phyloP scores from a whole-genome alignment of 1,139 yeast species.

The Kurtzmaniella quercitrusa region DNA sequence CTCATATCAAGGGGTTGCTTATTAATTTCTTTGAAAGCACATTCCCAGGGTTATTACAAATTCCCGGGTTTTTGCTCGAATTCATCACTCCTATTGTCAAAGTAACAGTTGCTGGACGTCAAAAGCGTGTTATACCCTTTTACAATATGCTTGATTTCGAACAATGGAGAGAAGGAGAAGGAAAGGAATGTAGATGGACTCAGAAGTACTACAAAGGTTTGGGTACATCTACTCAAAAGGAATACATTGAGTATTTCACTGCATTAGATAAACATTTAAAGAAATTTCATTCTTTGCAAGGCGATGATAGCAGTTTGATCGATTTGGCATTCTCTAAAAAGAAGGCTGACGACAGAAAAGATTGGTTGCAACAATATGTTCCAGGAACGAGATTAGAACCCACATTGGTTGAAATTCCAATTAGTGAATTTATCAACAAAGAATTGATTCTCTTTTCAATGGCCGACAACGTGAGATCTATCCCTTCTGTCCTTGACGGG shows the following conservation, averaged over 20 bases:
- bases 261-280: constrained; percentile 85
- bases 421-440: constrained; percentile 89
- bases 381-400: constrained; percentile 96
- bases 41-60: constrained; percentile 86
- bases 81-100: constrained; percentile 97
- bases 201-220: constrained; percentile 97
- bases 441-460: constrained; percentile 91
- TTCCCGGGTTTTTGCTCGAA: constrained; percentile 90
- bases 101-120: constrained; percentile 72
- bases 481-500: constrained; percentile 93
- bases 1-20: constrained; percentile 93
- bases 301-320: constrained; percentile 73
- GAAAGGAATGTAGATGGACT: constrained; percentile 73
- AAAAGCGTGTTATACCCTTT: constrained; percentile 60
- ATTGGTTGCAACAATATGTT: constrained; percentile 84
- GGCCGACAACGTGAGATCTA: constrained; percentile 95
- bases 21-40: constrained; percentile 91
- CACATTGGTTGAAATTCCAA: constrained; percentile 71
- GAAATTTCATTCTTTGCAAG: constrained; percentile 76
- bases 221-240: constrained; percentile 85
- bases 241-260: constrained; percentile 86
- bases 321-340: constrained; percentile 94
- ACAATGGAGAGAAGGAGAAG: constrained; percentile 84
- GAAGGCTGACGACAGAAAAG: constrained; percentile 96
- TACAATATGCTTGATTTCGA: constrained; percentile 97